Base-by-base conservation (phyloP, 164 flowering plant species). In the Kalanchoe fedtschenkoi region DNA sequence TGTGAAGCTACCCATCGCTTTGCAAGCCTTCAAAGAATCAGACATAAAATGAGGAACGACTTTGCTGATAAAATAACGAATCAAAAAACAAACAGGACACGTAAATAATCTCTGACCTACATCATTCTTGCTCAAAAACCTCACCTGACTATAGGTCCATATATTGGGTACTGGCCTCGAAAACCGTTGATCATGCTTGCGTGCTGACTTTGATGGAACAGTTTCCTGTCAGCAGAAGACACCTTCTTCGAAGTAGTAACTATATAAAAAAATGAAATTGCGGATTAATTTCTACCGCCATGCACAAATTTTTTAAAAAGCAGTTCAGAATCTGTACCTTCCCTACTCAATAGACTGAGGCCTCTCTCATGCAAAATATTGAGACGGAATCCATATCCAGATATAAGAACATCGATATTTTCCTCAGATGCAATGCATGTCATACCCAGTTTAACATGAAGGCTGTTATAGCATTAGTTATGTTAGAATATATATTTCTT, bases 1-100 rank as follows among this genome's bases (percentile, higher is more conserved):
- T 93, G 99, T 13, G 99, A 85, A 72, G 95, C 71, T 66, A 86
- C 80, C 99, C 99, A 93, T 60, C 97, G 81, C 72, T 93, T 93
- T 37, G 96, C 99, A 76, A 93, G 87, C 87, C 99, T 93, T 70
- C 63, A 70, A 44, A 72, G 66, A 65, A 19, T 33, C 5, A 42
- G 58, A 54, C 65, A 46, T 16, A 22, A 22, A 43, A 56, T 47
- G 26, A 19, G 38, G 38, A n/a, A 58, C 57, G 13, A 58, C 61
- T 17, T 0, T 5, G 22, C 37, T 33, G 13, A 9, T 6, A 21
- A 8, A 26, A 51, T 51, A 51, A 9, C 16, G 21, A 51, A 22
- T 13, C 26, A 47, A 47, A 6, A 37, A 47, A 47, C 54, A 47
- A 10, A 21, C 4, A 22, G 5, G 16, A 51, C 5, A 51, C 24